Base-by-base conservation (phyloP, 108 stramenopile genomes). In the Stephanodiscus minutulus region DNA sequence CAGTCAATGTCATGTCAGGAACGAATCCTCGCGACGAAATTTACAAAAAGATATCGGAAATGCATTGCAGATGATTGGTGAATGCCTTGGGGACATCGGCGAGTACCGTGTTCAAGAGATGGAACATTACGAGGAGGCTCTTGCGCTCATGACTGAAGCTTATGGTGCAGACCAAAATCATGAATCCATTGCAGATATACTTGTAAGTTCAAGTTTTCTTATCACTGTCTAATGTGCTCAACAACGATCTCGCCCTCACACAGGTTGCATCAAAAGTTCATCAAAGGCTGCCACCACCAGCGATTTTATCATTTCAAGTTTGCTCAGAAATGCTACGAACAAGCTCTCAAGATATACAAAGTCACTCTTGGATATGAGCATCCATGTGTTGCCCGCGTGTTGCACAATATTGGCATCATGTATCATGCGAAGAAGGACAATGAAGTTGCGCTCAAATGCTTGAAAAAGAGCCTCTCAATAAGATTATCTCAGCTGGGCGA, bases 331-430 rank as follows among this genome's bases (percentile, higher is more conserved):
- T 83, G 64, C 44, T 86, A 86, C 62, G 82, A 81, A 29, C 72
- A 86, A 56, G 70, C 85, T 22, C 56, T 81, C 24, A 58, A 68
- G 48, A 77, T 86, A 29, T 83, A 81, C 75, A 74, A 73, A 58
- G 49, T 22, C 20, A 65, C 64, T 11, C 70, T 81, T 35, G 85
- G 81, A 10, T 65, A 64, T 29, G 69, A 82, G 44, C 44, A 79
- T 66, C 31, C 49, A n/a, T 35, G 63, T 35, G 73, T 83, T n/a
- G 62, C 82, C 10, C 55, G 60, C 54, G 64, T 66, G 8, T 66
- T 86, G 48, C 71, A 86, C 28, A 74, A 83, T 31, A 81, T 83
- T 41, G 85, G 81, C 17, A 76, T 86, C 7, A 83, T 86, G 48
- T 74, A 86, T 33, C 69, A 57, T n/a, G 50, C 70, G 35, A 67